These are phyloP conservation scores for Neonectria coccinea DNA, from an alignment of 2,329 filamentous ascomycete species.

Conservation along the genomic window DNA sequence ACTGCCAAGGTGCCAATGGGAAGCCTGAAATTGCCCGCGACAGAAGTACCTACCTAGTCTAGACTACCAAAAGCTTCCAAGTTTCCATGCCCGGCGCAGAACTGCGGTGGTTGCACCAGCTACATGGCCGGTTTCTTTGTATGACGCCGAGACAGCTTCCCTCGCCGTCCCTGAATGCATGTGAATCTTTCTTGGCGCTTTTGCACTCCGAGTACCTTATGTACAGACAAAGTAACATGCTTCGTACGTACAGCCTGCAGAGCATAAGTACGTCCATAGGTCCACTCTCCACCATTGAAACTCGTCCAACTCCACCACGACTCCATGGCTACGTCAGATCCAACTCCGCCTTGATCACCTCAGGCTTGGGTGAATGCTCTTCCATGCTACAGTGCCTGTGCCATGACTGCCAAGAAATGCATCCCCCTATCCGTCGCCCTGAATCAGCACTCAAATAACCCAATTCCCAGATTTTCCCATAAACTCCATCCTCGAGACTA, in stretches of 20 bases:
- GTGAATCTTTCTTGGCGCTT: not conserved
- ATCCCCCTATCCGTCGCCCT: not conserved
- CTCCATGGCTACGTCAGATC: not conserved
- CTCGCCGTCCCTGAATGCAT: not conserved
- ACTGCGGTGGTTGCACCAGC: not conserved
- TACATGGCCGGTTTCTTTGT: not conserved
- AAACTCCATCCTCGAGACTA: not conserved
- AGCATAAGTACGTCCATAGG: not conserved
- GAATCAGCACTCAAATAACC: not conserved
- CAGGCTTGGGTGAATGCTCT: not conserved
- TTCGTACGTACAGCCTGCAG: no score
- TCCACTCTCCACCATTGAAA: not conserved
- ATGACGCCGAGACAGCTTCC: not conserved
- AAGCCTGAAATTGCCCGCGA: constrained; percentile 2
- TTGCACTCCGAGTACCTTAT: not conserved
- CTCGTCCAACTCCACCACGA: not conserved
- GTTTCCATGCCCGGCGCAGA: not conserved
- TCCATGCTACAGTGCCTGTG: no score
- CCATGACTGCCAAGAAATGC: no score
- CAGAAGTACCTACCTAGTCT: not conserved
- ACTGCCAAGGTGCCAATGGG: not conserved
- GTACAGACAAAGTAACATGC: no score
- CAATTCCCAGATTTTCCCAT: not conserved
- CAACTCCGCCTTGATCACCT: not conserved
- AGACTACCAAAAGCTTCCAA: not conserved